Evolutionary conservation across 495 filamentous ascomycete species (phyloP).

Genomic region (Tuber umbilicatum): DNA sequence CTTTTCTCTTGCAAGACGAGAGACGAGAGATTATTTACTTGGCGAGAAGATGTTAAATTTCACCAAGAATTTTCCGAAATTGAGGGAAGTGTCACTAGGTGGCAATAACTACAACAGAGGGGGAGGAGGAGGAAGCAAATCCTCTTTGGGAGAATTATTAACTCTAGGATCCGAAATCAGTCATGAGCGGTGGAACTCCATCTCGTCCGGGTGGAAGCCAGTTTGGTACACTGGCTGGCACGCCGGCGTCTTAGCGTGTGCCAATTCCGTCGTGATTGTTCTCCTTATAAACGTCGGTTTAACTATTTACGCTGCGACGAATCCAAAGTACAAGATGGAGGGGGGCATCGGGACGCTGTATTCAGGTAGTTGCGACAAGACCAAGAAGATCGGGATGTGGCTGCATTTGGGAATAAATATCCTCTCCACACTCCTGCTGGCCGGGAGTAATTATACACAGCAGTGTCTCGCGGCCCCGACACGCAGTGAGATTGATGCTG

Average conservation of each 20-base stretch:
- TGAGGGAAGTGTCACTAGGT: too few species aligned
- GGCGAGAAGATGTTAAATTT: not conserved
- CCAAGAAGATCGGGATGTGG: not conserved
- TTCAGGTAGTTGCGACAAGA: conserved; percentile 5
- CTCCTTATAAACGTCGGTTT: conserved; percentile 6
- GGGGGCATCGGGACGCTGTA: not conserved
- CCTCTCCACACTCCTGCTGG: not conserved
- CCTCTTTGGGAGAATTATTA: not conserved
- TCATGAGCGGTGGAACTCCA: not conserved
- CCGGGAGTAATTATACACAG: conserved; percentile 15
- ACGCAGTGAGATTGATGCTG: conserved; percentile 8
- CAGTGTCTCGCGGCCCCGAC: conserved; percentile 15
- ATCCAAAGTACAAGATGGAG: not conserved
- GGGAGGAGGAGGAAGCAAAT: not conserved
- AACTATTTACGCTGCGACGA: not conserved
- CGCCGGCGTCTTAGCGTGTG: not conserved
- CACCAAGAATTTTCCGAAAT: too few species aligned
- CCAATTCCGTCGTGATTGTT: not conserved
- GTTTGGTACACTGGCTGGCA: conserved; percentile 1
- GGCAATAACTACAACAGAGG: not conserved
- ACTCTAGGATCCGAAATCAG: not conserved
- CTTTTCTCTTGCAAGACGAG: too few species aligned
- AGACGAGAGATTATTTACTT: not conserved
- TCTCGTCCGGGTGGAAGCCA: not conserved
- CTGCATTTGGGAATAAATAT: conserved; percentile 2